A percentile compares a stretch with the other conserved stretches of the same genome.
Evolutionary conservation across 1,284 basidiomycete species (phyloP).

Genomic region (Wolfiporia cocos): DNA sequence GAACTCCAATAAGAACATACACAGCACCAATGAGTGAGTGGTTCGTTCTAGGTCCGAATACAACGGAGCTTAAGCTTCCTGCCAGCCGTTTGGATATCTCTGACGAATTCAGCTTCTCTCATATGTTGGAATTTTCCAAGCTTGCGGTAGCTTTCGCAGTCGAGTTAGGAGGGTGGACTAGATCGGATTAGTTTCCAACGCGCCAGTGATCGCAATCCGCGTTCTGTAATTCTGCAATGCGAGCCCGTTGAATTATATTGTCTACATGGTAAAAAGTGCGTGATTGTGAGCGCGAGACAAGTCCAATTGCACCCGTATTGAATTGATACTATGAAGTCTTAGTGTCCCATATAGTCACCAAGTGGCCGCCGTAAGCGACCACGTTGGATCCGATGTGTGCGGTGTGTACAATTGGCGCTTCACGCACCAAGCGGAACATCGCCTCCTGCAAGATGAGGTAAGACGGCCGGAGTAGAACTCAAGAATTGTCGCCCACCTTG

Average conservation of each 20-base stretch:
- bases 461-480: slow-evolving; percentile 2
- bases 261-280: too few relatives aligned
- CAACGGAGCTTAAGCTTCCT: slow-evolving; percentile 13
- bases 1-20: slow-evolving; percentile 80
- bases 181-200: slow-evolving; percentile 18
- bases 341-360: slow-evolving; percentile 33
- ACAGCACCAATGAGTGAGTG: slow-evolving; percentile 72
- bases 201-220: too few relatives aligned
- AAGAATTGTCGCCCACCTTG: slow-evolving; percentile 28
- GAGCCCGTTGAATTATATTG: too few relatives aligned
- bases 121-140: slow-evolving; percentile 89
- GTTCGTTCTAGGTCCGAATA: slow-evolving; percentile 7
- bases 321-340: slow-evolving; percentile 8
- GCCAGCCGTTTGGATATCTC: slow-evolving; percentile 76
- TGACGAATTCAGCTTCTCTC: slow-evolving; percentile 79
- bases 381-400: slow-evolving; percentile 33
- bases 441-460: slow-evolving; percentile 16
- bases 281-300: too few relatives aligned
- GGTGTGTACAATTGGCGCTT: slow-evolving; percentile 36
- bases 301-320: too few relatives aligned
- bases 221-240: too few relatives aligned
- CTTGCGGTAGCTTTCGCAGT: slow-evolving; percentile 81
- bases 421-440: slow-evolving; percentile 25
- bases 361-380: slow-evolving; percentile 33
- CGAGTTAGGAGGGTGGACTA: slow-evolving; percentile 60